Base-by-base conservation (phyloP, 106 monocot genomes). In the Platanthera guangdongensis region DNA sequence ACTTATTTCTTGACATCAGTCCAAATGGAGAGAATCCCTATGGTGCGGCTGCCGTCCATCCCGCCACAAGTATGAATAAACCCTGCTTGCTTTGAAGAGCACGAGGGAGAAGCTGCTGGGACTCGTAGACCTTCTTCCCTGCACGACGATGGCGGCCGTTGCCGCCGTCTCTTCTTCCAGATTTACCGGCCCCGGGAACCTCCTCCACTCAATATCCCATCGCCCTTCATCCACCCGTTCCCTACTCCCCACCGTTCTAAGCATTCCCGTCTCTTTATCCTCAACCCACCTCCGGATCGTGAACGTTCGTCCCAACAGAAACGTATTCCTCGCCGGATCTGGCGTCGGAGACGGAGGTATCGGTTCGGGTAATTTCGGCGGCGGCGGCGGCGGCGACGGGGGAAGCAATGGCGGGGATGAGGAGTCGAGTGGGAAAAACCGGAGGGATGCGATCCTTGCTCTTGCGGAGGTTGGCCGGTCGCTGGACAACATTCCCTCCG, bases 401-500 rank as follows among this genome's bases (percentile, higher is more conserved):
- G 78, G 64, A 1, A 77, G 30, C 1, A 77, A 52, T 4, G 84
- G 57, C 7, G 88, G 55, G 18, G 83, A 78, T 21, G 85, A 70
- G 10, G 87, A 78, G 2, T 78, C 75, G 15, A 68, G 77, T 18
- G 74, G 78, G 78, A 85, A 82, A 71, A 92, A 89, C 72, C 75
- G 89, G 60, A 25, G 55, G 62, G 87, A 87, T 30, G 92, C 89
- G 59, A 16, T 92, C 22, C 60, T 87, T 39, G 85, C 72, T 73
- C 81, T 92, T 11, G 73, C 89, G 71, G 78, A 81, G 81, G 62
- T 84, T 8, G 92, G 87, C 10, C 78, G 85, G 77, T 63, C 85
- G 52, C 49, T 84, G 83, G 92, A 87, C 49, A 84, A 79, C 82
- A 57, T 92, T n/a, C 92, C 92, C 4, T 30, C 70, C 55, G 92